Evolutionary conservation across 75 land plant species (phyloP).

Genomic region (Azolla pinnata): DNA sequence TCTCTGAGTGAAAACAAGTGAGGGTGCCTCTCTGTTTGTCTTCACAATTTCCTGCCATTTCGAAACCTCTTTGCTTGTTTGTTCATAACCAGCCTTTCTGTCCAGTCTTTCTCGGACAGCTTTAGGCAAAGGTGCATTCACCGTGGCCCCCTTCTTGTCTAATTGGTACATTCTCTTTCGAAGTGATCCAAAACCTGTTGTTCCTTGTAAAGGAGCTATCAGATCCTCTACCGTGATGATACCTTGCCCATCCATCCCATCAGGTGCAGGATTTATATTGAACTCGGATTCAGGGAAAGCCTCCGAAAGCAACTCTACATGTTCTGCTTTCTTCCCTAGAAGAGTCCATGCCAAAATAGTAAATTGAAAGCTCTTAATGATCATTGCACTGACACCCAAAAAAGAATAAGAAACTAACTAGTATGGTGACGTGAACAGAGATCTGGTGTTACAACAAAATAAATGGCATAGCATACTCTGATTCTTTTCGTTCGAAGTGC

Average conservation of each 20-base stretch:
- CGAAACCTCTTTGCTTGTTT: conserved; percentile 58
- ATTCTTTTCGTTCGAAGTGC: conserved; percentile 34
- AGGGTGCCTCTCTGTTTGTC: conserved; percentile 82
- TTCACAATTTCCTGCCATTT: conserved; percentile 86
- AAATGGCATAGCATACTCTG: conserved; percentile 22
- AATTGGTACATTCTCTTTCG: conserved; percentile 57
- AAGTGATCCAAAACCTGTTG: conserved; percentile 49
- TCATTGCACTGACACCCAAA: background rate
- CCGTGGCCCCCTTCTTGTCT: conserved; percentile 35
- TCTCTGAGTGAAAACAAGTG: conserved; percentile 49
- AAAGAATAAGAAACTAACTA: background rate
- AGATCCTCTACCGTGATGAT: conserved; percentile 57
- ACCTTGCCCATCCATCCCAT: conserved; percentile 15
- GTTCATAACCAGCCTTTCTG: conserved; percentile 60
- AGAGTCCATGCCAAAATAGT: conserved; percentile 6
- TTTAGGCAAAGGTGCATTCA: conserved; percentile 69
- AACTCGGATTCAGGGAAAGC: conserved; percentile 59
- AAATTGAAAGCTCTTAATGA: background rate
- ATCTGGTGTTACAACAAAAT: background rate
- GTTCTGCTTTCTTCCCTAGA: conserved; percentile 31
- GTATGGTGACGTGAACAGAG: background rate
- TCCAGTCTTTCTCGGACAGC: conserved; percentile 45
- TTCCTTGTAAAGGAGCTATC: conserved; percentile 51
- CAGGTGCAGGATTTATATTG: conserved; percentile 33
- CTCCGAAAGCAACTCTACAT: conserved; percentile 33